Evolutionary conservation across 2,329 filamentous ascomycete species (phyloP).

Genomic region (Blastomyces parvus): DNA sequence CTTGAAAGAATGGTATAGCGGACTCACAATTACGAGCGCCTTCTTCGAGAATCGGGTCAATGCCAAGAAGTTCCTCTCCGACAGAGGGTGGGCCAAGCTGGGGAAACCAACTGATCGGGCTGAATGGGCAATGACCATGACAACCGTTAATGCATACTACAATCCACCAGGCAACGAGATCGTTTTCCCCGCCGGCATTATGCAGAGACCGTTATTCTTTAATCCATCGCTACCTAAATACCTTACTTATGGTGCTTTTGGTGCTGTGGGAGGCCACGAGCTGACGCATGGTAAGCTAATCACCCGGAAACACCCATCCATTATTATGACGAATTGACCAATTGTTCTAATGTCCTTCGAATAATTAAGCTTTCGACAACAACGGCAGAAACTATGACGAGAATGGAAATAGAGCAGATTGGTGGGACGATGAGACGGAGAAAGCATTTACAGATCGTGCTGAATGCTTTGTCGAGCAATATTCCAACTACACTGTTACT

Average conservation of each 20-base stretch:
- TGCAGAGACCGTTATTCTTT: slow-evolving; percentile 60
- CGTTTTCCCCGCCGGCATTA: slow-evolving; percentile 59
- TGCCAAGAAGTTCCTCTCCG: slow-evolving; percentile 41
- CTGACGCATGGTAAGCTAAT: slow-evolving; percentile 47
- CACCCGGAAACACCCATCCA: background rate
- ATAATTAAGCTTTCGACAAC: slow-evolving; percentile 50
- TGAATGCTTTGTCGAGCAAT: slow-evolving; percentile 61
- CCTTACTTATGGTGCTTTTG: slow-evolving; percentile 60
- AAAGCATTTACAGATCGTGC: slow-evolving; percentile 49
- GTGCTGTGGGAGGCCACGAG: slow-evolving; percentile 58
- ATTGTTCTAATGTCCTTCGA: background rate
- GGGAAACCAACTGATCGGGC: slow-evolving; percentile 52
- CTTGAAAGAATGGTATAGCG: slow-evolving; percentile 49
- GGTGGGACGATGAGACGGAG: slow-evolving; percentile 56
- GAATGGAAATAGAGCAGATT: slow-evolving; percentile 54
- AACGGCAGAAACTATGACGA: slow-evolving; percentile 56
- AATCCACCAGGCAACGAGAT: slow-evolving; percentile 57
- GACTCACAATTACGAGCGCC: slow-evolving; percentile 42
- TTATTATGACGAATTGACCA: background rate
- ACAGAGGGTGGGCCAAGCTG: slow-evolving; percentile 47
- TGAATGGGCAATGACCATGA: slow-evolving; percentile 52
- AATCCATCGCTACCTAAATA: slow-evolving; percentile 51
- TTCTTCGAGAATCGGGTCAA: slow-evolving; percentile 52
- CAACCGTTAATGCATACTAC: slow-evolving; percentile 59
- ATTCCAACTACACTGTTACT: slow-evolving; percentile 50